Evolutionary conservation across 495 filamentous ascomycete genomes (phyloP).

Genomic region (Achaetomiella virescens): DNA sequence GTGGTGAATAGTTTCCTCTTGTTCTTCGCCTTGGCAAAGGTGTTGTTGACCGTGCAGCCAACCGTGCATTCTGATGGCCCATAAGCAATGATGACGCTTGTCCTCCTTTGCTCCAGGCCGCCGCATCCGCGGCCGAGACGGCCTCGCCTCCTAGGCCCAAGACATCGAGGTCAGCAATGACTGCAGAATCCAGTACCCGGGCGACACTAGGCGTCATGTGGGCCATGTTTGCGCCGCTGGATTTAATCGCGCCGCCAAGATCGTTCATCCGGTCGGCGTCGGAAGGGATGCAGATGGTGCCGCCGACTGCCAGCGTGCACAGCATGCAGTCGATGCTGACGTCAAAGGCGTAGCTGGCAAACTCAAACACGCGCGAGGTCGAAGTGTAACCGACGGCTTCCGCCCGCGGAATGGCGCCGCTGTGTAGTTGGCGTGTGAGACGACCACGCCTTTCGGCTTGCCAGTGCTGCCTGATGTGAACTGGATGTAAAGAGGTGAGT

Average conservation of each 20-base stretch:
- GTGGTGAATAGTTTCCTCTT: slow-evolving; percentile 12
- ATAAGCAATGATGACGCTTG: slow-evolving; percentile 50
- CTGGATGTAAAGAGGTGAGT: slow-evolving; percentile 35
- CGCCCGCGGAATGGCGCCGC: slow-evolving; percentile 35
- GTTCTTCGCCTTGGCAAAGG: slow-evolving; percentile 27
- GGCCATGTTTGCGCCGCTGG: no score
- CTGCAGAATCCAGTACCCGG: no score
- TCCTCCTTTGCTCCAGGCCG: no score
- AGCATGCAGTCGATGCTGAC: slow-evolving; percentile 47
- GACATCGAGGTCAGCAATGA: no score
- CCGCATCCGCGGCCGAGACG: no score
- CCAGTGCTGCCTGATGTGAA: slow-evolving; percentile 48
- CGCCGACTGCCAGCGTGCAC: slow-evolving; percentile 46
- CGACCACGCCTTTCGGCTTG: slow-evolving; percentile 41
- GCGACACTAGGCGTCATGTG: no score
- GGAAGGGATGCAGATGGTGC: slow-evolving; percentile 58
- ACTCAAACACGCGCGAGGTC: slow-evolving; percentile 42
- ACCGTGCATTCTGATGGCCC: slow-evolving; percentile 52
- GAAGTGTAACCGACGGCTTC: slow-evolving; percentile 35
- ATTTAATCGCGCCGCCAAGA: slow-evolving; percentile 36
- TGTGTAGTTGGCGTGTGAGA: slow-evolving; percentile 40
- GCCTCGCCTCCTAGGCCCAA: no score
- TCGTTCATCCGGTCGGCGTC: slow-evolving; percentile 45
- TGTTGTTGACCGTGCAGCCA: slow-evolving; percentile 41
- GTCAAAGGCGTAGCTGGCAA: slow-evolving; percentile 48